These are phyloP conservation scores for Begonia loranthoides DNA, from an alignment of 306 rosid species.

Conservation along the genomic window DNA sequence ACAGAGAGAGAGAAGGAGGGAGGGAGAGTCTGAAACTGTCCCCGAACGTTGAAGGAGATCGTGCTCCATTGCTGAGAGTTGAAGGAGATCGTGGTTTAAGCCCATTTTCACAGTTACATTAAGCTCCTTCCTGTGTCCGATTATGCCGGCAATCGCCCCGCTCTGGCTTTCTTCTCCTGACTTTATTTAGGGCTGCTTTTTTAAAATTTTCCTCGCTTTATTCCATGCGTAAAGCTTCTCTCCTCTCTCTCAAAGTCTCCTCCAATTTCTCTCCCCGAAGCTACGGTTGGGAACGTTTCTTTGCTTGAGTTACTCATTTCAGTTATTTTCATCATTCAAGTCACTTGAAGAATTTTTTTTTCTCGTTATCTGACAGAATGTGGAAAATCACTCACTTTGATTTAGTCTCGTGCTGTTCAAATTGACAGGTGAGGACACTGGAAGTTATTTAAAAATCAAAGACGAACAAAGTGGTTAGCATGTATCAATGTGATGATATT, in stretches of 20 bases:
- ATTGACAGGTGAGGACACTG: too few relatives aligned
- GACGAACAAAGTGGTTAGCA: too few relatives aligned
- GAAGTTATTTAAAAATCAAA: too few relatives aligned
- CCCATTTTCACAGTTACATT: constrained; percentile 33
- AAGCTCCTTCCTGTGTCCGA: background rate
- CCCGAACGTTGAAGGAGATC: too few relatives aligned
- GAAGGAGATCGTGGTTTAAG: constrained; percentile 14
- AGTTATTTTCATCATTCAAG: background rate
- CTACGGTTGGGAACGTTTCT: constrained; percentile 11
- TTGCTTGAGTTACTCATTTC: background rate
- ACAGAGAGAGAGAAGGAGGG: too few relatives aligned
- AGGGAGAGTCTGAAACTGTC: too few relatives aligned
- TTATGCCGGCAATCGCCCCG: constrained; percentile 4
- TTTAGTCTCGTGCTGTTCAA: too few relatives aligned
- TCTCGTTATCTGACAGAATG: too few relatives aligned
- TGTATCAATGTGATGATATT: too few relatives aligned
- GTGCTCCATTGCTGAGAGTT: constrained; percentile 20
- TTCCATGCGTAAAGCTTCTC: constrained; percentile 16
- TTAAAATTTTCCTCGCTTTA: constrained; percentile 7
- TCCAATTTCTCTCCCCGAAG: constrained; percentile 14
- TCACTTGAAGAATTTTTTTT: too few relatives aligned
- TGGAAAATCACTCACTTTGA: too few relatives aligned
- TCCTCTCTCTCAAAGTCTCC: constrained; percentile 8
- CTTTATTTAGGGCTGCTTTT: background rate
- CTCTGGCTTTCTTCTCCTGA: constrained; percentile 2